Conservation (phyloP, 2,329 filamentous ascomycete species). For the Tolypocladium pustulatum region DNA sequence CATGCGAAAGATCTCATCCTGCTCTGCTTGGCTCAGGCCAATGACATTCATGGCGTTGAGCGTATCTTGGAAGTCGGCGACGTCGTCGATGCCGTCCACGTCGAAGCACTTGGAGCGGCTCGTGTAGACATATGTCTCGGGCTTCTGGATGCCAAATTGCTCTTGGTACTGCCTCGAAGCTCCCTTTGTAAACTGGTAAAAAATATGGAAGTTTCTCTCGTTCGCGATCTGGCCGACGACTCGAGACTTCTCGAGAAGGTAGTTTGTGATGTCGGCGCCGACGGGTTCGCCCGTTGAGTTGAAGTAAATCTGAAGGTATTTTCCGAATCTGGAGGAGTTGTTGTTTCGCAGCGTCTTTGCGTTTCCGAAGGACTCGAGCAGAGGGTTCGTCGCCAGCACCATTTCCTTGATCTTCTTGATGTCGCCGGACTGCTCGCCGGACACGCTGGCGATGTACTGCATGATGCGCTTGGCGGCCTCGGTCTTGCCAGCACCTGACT, state of each 20-base stretch:
- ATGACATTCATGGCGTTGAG: conserved; percentile 92
- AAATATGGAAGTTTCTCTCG: conserved; percentile 98
- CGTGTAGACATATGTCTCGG: conserved; percentile 87
- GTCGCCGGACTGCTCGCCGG: conserved; percentile 70
- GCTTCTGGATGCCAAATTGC: conserved; percentile 81
- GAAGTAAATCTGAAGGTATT: conserved; percentile 96
- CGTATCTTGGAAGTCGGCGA: conserved; percentile 81
- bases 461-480: conserved; percentile 98
- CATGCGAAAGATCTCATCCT: conserved; percentile 96
- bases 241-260: conserved; percentile 87
- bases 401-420: conserved; percentile 98
- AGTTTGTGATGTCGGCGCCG: conserved; percentile 96
- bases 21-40: conserved; percentile 75
- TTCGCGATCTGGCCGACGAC: conserved; percentile 92
- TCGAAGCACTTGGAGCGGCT: conserved; percentile 91
- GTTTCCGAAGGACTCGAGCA: conserved; percentile 96
- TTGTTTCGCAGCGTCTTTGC: conserved; percentile 97
- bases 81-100: conserved; percentile 87
- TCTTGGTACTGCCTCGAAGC: conserved; percentile 80
- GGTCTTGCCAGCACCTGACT: conserved; percentile 96
- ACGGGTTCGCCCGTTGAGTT: conserved; percentile 84
- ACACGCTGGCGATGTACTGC: conserved; percentile 98
- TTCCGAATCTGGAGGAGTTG: conserved; percentile 96
- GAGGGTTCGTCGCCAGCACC: conserved; percentile 94
- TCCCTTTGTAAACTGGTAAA: conserved; percentile 97